A percentile compares a stretch with the other conserved stretches of the same genome.
Conservation (phyloP, 306 rosid species). For the Sphenostylis stenocarpa region DNA sequence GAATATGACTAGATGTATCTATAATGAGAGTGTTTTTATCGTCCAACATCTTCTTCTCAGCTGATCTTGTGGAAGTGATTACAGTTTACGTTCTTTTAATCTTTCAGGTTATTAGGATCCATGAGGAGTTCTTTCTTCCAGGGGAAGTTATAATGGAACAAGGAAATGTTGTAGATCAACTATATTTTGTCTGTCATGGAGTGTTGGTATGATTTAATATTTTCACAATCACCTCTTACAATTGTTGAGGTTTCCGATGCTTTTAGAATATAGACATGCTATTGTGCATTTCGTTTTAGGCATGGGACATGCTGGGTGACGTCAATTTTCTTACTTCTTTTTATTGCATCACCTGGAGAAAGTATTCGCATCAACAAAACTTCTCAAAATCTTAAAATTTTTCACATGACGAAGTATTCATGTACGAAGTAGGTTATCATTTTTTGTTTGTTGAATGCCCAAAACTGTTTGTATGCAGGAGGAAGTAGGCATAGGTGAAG, state of each 20-base stretch:
- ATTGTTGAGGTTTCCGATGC: neutral
- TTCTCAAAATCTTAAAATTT: slow-evolving; percentile 4
- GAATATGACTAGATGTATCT: slow-evolving; percentile 9
- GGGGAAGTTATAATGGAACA: slow-evolving; percentile 92
- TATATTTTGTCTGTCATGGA: slow-evolving; percentile 91
- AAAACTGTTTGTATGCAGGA: slow-evolving; percentile 58
- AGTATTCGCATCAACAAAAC: neutral
- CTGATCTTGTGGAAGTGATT: slow-evolving; percentile 15
- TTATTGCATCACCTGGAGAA: neutral
- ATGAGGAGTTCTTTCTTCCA: slow-evolving; percentile 96
- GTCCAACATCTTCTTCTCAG: slow-evolving; percentile 10
- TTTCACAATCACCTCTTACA: slow-evolving; percentile 1
- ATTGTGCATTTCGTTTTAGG: neutral
- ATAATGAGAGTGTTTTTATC: neutral
- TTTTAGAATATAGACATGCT: neutral
- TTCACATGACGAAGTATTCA: slow-evolving; percentile 11
- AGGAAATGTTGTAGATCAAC: slow-evolving; percentile 91
- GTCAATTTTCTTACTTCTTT: slow-evolving; percentile 3
- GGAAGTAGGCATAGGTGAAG: slow-evolving; percentile 67
- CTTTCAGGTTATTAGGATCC: slow-evolving; percentile 74
- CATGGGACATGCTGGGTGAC: neutral
- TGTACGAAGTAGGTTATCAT: neutral
- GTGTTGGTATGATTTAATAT: slow-evolving; percentile 62
- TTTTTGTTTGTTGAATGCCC: neutral
- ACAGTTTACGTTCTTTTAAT: slow-evolving; percentile 26